Evolutionary conservation across 768 basidiomycete genomes (phyloP).

Genomic region (Russula griseocarnosa): DNA sequence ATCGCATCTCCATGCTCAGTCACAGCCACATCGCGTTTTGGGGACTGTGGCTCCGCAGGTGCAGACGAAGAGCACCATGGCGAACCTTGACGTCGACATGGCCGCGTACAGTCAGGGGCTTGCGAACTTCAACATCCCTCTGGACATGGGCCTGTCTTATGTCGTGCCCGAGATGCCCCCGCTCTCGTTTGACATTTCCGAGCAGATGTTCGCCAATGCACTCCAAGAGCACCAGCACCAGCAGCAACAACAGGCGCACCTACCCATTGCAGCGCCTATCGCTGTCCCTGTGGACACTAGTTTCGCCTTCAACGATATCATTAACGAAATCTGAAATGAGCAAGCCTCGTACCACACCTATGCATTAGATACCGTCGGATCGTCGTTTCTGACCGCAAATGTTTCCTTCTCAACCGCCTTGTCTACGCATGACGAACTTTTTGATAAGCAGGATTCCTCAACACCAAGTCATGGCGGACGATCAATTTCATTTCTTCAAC

Average conservation of each 20-base stretch:
- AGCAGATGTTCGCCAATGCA: conserved; percentile 17
- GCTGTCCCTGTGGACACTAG: conserved; percentile 13
- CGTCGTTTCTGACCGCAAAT: not conserved
- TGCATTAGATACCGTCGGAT: conserved; percentile 17
- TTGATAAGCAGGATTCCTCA: conserved; percentile 11
- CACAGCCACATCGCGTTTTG: conserved; percentile 23
- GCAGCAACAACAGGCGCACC: conserved; percentile 6
- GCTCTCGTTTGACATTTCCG: conserved; percentile 21
- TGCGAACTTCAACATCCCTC: conserved; percentile 20
- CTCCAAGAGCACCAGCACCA: conserved; percentile 9
- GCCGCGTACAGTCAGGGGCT: conserved; percentile 26
- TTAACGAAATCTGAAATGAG: conserved; percentile 27
- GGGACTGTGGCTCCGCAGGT: conserved; percentile 1
- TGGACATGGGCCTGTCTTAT: conserved; percentile 26
- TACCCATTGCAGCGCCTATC: conserved; percentile 16
- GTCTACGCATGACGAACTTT: conserved; percentile 11
- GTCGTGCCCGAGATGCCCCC: conserved; percentile 21
- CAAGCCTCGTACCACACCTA: conserved; percentile 4
- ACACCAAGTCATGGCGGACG: conserved; percentile 12
- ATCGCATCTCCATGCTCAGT: not conserved
- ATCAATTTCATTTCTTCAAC: conserved; percentile 1
- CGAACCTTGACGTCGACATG: conserved; percentile 18
- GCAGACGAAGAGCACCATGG: not conserved
- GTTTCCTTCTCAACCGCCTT: not conserved
- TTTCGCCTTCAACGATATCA: conserved; percentile 28